phyloP scores from a whole-genome alignment of 176 grass and related monocot genomes.

The Phoenix dactylifera region DNA sequence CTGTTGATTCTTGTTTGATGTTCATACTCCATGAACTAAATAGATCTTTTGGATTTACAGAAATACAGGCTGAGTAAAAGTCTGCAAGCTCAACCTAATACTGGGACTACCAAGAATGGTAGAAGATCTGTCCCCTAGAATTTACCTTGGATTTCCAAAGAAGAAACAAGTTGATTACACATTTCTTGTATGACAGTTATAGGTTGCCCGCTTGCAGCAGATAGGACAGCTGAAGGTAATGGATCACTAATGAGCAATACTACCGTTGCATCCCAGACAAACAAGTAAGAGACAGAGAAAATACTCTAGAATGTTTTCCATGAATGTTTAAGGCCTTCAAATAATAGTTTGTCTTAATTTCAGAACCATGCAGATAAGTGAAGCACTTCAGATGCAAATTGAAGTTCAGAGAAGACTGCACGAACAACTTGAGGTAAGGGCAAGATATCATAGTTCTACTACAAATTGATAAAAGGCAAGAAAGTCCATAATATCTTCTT shows the following conservation, averaged over 20 bases:
- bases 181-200: slow-evolving; percentile 20
- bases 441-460: background rate
- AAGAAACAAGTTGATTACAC: background rate
- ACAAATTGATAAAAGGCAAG: too few species aligned
- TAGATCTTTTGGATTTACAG: slow-evolving; percentile 27
- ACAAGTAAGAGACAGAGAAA: slow-evolving; percentile 40
- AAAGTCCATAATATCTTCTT: too few species aligned
- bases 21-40: slow-evolving; percentile 14
- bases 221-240: slow-evolving; percentile 45
- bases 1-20: too few species aligned
- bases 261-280: slow-evolving; percentile 28
- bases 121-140: slow-evolving; percentile 1
- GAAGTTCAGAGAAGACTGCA: slow-evolving; percentile 94
- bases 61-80: slow-evolving; percentile 90
- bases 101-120: slow-evolving; percentile 45
- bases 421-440: slow-evolving; percentile 77
- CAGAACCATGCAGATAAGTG: slow-evolving; percentile 68
- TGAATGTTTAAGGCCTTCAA: too few species aligned
- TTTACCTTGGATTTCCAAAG: slow-evolving; percentile 5
- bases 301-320: too few species aligned
- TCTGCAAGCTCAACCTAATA: slow-evolving; percentile 50
- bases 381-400: slow-evolving; percentile 88
- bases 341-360: background rate
- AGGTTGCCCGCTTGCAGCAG: slow-evolving; percentile 24
- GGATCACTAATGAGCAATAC: slow-evolving; percentile 30